Base-by-base conservation (phyloP, 192 early-diverging fungal species). In the Mortierella alpina region DNA sequence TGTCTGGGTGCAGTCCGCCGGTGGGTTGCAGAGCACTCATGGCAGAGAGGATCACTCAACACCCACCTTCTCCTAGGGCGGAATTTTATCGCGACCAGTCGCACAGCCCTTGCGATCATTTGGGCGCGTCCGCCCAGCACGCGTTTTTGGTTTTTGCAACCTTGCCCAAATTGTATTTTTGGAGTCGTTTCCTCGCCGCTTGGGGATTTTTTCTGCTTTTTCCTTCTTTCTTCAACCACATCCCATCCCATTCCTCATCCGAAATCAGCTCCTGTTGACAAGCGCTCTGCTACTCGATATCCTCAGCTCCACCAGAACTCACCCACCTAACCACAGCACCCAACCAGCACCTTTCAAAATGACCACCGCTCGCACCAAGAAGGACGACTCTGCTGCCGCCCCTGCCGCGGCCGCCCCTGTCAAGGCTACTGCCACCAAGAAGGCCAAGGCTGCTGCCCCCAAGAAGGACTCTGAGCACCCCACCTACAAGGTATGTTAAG, bases 381-480 rank as follows among this genome's bases (percentile, higher is more conserved):
- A 59, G 17, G 52, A 41, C 41, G 68, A 63, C 17, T 40, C 76
- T 42, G 48, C 68, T 41, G 48, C 74, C 60, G 52, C 74, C 53
- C 63, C 75, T 14, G 15, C 63, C 60, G 58, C 74, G 22, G 61
- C 67, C 22, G n/a, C 66, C 50, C 15, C 63, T 64, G 41, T 42
- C 41, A 68, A 68, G 66, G 69, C 57, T 42, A 50, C 76, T 41
- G 50, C 63, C 39, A 48, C 69, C 57, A 75, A 75, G 66, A 53
- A 59, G 52, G 44, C 69, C 41, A 64, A 63, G 22, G 47, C 70
- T 31, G 53, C 45, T 8, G 51, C 70, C 15, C 59, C 72, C 68
- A 85, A 87, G 56, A 69, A 73, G 68, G 56, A 75, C 61, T 84
- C 81, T 44, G 74, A 76, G 39, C 74, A 76, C 63, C 76, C 76